phyloP scores from a whole-genome alignment of 331 rosid genomes.

The Malus hybrid region DNA sequence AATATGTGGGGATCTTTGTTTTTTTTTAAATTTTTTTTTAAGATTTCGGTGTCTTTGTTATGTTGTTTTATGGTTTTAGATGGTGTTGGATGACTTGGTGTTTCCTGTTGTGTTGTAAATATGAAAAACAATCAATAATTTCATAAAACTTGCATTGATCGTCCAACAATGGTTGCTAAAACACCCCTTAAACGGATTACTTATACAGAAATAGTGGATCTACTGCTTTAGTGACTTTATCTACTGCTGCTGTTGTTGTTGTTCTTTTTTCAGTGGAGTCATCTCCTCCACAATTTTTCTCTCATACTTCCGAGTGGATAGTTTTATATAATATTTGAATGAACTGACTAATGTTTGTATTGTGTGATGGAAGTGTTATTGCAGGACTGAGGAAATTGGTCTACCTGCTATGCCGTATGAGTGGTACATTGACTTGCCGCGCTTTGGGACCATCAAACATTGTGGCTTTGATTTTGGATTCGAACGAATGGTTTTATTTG shows the following conservation, averaged over 20 bases:
- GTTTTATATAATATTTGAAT: background rate
- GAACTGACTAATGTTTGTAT: background rate
- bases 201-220: too few relatives aligned
- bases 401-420: constrained; percentile 80
- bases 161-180: too few relatives aligned
- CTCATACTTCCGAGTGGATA: background rate
- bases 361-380: background rate
- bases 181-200: too few relatives aligned
- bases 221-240: background rate
- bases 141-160: too few relatives aligned
- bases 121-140: too few relatives aligned
- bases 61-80: too few relatives aligned
- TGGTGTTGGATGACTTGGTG: too few relatives aligned
- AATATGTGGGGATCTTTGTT: too few relatives aligned
- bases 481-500: constrained; percentile 90
- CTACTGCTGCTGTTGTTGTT: too few relatives aligned
- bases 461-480: constrained; percentile 89
- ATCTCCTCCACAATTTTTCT: background rate
- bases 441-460: constrained; percentile 73
- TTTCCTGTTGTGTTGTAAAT: too few relatives aligned
- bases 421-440: constrained; percentile 92
- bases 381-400: constrained; percentile 67
- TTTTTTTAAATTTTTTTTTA: too few relatives aligned
- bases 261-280: background rate
- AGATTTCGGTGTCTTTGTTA: too few relatives aligned